Percentiles rank a stretch among this genome's conserved stretches.
Evolutionary conservation across 176 grass and related monocot genomes (phyloP).

Genomic region (Aegilops longissima): DNA sequence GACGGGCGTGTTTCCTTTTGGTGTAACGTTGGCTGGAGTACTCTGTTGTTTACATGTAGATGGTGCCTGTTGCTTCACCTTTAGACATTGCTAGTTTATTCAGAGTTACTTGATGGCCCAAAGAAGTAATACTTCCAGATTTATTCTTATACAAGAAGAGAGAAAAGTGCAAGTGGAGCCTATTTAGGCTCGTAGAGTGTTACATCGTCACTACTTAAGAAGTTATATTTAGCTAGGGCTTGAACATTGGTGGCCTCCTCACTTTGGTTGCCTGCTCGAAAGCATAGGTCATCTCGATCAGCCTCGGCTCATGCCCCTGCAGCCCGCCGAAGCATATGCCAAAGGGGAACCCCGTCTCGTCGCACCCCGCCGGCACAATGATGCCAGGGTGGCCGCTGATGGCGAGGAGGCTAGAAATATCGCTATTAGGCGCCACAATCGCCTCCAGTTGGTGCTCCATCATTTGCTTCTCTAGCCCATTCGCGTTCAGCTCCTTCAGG

Average conservation of each 20-base stretch:
- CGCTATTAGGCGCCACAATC: neutral
- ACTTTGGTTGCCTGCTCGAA: constrained; percentile 56
- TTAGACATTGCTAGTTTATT: no score
- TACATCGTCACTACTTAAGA: no score
- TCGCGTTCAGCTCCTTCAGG: constrained; percentile 9
- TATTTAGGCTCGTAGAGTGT: no score
- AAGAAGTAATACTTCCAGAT: no score
- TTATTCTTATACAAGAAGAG: no score
- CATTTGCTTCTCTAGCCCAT: constrained; percentile 47
- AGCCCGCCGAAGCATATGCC: constrained; percentile 50
- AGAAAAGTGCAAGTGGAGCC: no score
- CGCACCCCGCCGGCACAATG: constrained; percentile 49
- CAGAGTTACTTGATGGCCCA: no score
- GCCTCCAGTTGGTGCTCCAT: constrained; percentile 40
- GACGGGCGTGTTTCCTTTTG: no score
- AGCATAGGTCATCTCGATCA: constrained; percentile 62
- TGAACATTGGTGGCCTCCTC: constrained; percentile 38
- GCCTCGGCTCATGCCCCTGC: constrained; percentile 43
- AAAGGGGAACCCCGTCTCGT: constrained; percentile 32
- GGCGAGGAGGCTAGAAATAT: neutral
- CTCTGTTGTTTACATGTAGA: no score
- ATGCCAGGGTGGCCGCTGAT: constrained; percentile 44
- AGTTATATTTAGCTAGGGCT: neutral
- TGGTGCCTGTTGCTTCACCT: no score
- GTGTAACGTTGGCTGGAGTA: no score